Base-by-base conservation (phyloP, 2,329 filamentous ascomycete genomes). In the Falciphora oryzae region DNA sequence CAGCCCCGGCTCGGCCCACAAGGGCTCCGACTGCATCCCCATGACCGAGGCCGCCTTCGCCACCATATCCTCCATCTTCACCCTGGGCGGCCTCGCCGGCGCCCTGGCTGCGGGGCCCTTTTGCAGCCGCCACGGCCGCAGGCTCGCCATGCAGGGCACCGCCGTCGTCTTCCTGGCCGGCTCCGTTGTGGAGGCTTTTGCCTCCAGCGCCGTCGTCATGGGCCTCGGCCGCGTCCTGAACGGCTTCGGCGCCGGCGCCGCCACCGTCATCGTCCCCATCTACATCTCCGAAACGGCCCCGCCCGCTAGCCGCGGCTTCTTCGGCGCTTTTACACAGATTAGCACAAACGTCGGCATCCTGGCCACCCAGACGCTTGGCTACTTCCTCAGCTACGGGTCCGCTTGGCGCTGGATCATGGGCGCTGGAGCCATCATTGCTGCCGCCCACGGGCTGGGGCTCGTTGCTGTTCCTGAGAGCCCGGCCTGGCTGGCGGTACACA, bases 251-350 rank as follows among this genome's bases (percentile, higher is more conserved):
- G 93, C 93, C 7, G 95, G 95, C 28, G 92, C 93, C 2, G 87
- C 93, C 1, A 94, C 95, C 3, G 95, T 99, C 27, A 91, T 97
- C 50, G 93, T 96, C 3, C 95, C 95, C 0, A 85, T 99, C 27
- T 99, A 96, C 79, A 92, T 99, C 70, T 93, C 92, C 59, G 95
- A 99, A 76, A 85, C 97, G 31, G 89, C 93, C 0, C 95, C 94
- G 4, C 86, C 86, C 0, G 79, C 81, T 22, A 85, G 89, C 68
- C 86, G 88, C 64, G 93, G 93, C 6, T 86, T 96, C 67, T 98
- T 97, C 72, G 87, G 87, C 16, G 83, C 85, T 64, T 89, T 96
- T 76, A 98, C 95, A 0, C 94, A 99, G 74, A 88, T 98, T 72
- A 93, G 93, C 76, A 93, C 93, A 80, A 98, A 98, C 72, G 80